phyloP scores from a whole-genome alignment of 495 filamentous ascomycete species.

The Xylaria palmicola region DNA sequence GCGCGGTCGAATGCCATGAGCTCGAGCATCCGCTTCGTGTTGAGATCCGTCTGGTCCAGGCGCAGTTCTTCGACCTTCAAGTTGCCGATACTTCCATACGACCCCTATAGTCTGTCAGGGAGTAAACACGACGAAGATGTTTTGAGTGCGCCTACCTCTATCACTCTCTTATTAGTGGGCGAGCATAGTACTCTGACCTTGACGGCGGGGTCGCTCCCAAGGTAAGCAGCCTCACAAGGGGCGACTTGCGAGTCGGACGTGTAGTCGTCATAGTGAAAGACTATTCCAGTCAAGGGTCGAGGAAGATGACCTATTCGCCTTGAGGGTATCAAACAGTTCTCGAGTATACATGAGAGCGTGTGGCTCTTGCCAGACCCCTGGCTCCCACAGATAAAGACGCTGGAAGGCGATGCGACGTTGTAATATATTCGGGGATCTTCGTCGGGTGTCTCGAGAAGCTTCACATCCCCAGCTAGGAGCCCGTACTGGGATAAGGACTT shows the following conservation, averaged over 20 bases:
- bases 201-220: constrained; percentile 54
- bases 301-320: constrained; percentile 34
- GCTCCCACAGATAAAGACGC: constrained; percentile 72
- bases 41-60: constrained; percentile 59
- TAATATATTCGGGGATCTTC: constrained; percentile 58
- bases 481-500: constrained; percentile 39
- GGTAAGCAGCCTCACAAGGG: constrained; percentile 67
- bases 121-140: constrained; percentile 15
- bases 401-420: constrained; percentile 67
- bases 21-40: constrained; percentile 62
- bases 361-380: constrained; percentile 79
- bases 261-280: constrained; percentile 69
- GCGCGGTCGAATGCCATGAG: constrained; percentile 62
- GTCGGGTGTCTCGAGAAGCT: constrained; percentile 2
- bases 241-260: constrained; percentile 52
- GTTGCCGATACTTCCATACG: constrained; percentile 40
- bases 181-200: constrained; percentile 63
- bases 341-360: constrained; percentile 67
- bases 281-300: constrained; percentile 59
- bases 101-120: constrained; percentile 10
- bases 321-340: constrained; percentile 56
- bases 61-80: constrained; percentile 53
- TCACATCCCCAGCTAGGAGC: constrained; percentile 36
- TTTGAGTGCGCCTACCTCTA: constrained; percentile 38
- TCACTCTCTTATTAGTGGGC: constrained; percentile 54